Conservation (phyloP, 495 filamentous ascomycete genomes). For the Glarea lozoyensis region DNA sequence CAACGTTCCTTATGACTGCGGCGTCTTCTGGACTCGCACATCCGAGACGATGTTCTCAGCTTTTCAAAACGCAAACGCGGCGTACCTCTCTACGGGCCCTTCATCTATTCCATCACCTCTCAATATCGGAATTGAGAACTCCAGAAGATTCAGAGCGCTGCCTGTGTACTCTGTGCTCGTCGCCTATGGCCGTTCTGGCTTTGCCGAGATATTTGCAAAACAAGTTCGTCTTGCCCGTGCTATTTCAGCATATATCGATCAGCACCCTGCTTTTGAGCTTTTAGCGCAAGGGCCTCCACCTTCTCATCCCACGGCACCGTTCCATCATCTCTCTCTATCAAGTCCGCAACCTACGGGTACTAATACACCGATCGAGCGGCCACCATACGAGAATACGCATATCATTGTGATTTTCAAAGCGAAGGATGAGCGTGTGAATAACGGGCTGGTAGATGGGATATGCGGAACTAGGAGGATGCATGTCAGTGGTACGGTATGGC, state of each 20-base stretch:
- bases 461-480: constrained; percentile 70
- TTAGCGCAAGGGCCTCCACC: constrained; percentile 45
- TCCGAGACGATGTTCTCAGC: constrained; percentile 46
- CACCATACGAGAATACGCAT: constrained; percentile 37
- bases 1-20: constrained; percentile 94
- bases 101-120: constrained; percentile 64
- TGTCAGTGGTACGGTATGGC: constrained; percentile 75
- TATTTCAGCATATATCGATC: constrained; percentile 53
- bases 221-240: constrained; percentile 63
- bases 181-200: constrained; percentile 65
- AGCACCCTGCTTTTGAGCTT: constrained; percentile 50
- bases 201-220: constrained; percentile 58
- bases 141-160: constrained; percentile 78
- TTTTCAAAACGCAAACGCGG: constrained; percentile 79
- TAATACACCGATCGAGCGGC: constrained; percentile 20
- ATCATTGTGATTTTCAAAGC: constrained; percentile 79
- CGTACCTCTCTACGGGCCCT: constrained; percentile 53
- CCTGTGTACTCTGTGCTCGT: constrained; percentile 76
- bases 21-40: constrained; percentile 74
- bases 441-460: constrained; percentile 54
- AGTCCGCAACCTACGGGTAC: too few species aligned
- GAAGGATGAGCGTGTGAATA: constrained; percentile 57
- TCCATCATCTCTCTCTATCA: too few species aligned
- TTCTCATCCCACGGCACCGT: too few species aligned
- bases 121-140: constrained; percentile 88